Evolutionary conservation across 116 monocot species (phyloP), one percentile per base, ranked within the genome.

Genomic region (Zostera marina): DNA sequence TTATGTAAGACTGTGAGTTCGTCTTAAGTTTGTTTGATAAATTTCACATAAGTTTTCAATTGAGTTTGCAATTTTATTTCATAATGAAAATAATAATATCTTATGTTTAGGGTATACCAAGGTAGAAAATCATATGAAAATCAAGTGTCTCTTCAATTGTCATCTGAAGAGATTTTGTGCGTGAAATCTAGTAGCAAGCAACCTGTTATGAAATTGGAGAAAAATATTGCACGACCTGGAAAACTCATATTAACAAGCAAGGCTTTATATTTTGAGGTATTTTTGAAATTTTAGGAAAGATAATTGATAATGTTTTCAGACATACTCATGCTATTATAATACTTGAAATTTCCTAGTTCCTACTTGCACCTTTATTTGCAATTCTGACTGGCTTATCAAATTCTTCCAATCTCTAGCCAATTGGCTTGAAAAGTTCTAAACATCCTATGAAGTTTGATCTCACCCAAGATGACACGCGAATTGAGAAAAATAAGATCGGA

Each of bases 211-310:
- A 88, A 88, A 70, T 94, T 88, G 94, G 88, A 88, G 60, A 47
- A 77, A 56, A 85, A 94, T 52, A 76, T 82, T 72, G 94, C 77
- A 59, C 85, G 81, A 85, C 94, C 94, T 58, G 94, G 94, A 60
- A 78, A 84, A 57, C 53, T 94, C 47, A 94, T 72, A 62, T 75
- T 94, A 53, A 88, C 94, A 23, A 77, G 88, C 40, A 66, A 57
- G 16, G 85, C 94, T 58, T 58, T 94, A n/a, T 88, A 94, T 72
- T 94, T 88, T 64, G 88, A 94, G 88, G 94, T 88, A 74, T 32
- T 4, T 16, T 2, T 42, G 24, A 9, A 47, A 32, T 32, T 53
- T 66, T 25, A 1, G 47, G 11, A 20, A 5, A 39, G 48, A 23
- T 48, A 16, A 38, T 38, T 38, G 8, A 49, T 49, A 49, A 49